Evolutionary conservation across 1,284 basidiomycete species (phyloP).

Genomic region (Pterulicium gracile): DNA sequence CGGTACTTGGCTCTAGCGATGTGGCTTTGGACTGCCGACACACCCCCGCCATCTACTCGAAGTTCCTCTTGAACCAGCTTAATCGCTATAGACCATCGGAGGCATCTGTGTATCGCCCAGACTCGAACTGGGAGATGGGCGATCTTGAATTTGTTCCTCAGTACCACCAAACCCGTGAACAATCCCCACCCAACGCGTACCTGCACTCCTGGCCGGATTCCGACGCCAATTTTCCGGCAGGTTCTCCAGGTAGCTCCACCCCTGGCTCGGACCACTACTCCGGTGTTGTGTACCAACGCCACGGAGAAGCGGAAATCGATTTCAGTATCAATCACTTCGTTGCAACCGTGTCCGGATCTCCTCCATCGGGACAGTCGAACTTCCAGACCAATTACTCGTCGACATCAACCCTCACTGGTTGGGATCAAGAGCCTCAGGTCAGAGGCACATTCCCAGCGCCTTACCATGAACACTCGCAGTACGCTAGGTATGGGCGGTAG

Average conservation of each 20-base stretch:
- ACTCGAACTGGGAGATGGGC: constrained; percentile 7
- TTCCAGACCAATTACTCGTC: too few species aligned
- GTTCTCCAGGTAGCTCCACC: constrained; percentile 10
- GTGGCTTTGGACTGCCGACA: constrained; percentile 39
- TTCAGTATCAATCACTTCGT: constrained; percentile 29
- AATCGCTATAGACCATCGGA: constrained; percentile 18
- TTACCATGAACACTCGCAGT: too few species aligned
- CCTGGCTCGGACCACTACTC: constrained; percentile 13
- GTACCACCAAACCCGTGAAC: constrained; percentile 14
- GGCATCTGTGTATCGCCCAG: constrained; percentile 6
- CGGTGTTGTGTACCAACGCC: constrained; percentile 4
- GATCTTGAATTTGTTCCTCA: constrained; percentile 14
- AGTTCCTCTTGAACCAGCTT: constrained; percentile 38
- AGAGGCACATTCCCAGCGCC: too few species aligned
- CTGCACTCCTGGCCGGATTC: constrained; percentile 30
- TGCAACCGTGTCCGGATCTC: constrained; percentile 1
- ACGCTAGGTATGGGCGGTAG: too few species aligned
- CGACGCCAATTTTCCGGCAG: constrained; percentile 9
- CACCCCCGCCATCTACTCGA: constrained; percentile 39
- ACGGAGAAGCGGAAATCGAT: constrained; percentile 26
- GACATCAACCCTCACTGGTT: not conserved
- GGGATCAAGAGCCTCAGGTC: too few species aligned
- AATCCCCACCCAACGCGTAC: constrained; percentile 15
- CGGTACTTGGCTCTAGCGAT: constrained; percentile 32
- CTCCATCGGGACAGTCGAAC: too few species aligned